Percentiles rank a stretch among this genome's conserved stretches.
Conservation (phyloP, 192 early-diverging fungal genomes). For the Podila horticola region DNA sequence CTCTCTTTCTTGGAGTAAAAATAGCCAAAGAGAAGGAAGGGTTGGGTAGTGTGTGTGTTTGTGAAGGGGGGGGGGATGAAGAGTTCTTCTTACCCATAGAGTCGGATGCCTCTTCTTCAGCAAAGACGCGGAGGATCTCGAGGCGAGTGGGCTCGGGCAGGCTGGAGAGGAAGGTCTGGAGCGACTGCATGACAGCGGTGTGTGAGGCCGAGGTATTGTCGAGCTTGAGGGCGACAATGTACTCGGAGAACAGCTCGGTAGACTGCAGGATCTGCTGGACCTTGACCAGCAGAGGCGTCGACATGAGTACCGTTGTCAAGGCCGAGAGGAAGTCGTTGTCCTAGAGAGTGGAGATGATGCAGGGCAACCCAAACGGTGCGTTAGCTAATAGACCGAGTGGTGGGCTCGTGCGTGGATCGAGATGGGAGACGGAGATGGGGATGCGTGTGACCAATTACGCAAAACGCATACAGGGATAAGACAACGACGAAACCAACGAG, state of each 20-base stretch:
- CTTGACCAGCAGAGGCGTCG: conserved; percentile 46
- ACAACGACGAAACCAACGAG: background rate
- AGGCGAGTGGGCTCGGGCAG: conserved; percentile 37
- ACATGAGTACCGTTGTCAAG: conserved; percentile 40
- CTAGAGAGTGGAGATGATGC: conserved; percentile 5
- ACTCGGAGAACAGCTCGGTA: conserved; percentile 40
- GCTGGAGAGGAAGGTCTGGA: conserved; percentile 50
- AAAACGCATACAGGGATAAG: background rate
- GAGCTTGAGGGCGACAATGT: conserved; percentile 53
- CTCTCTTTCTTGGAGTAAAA: background rate
- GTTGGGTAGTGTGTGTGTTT: background rate
- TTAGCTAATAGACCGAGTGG: too few relatives aligned
- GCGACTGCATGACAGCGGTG: conserved; percentile 53
- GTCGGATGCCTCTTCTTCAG: conserved; percentile 52
- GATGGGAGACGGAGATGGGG: too few relatives aligned
- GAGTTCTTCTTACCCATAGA: conserved; percentile 45
- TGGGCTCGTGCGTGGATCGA: too few relatives aligned
- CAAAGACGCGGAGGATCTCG: conserved; percentile 52
- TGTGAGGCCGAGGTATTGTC: conserved; percentile 56
- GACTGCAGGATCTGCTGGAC: conserved; percentile 36
- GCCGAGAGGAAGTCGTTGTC: conserved; percentile 35
- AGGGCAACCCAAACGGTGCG: too few relatives aligned
- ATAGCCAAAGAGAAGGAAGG: background rate
- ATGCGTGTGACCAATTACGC: too few relatives aligned
- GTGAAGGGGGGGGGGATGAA: background rate